A percentile compares a stretch with the other conserved stretches of the same genome.
Evolutionary conservation across 805 yeast species (phyloP).

Genomic region (Metschnikowia cubensis): DNA sequence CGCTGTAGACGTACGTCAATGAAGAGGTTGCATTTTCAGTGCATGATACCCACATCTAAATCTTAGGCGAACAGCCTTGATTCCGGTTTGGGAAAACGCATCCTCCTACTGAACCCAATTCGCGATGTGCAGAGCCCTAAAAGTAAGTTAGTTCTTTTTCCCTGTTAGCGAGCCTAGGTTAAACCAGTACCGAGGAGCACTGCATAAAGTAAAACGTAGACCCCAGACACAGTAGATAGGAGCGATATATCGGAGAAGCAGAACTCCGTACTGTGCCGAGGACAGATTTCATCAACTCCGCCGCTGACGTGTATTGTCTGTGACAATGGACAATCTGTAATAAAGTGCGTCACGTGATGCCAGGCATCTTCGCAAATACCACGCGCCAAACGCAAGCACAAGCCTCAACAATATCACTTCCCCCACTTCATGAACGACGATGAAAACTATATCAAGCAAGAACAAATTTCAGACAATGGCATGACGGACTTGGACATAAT

Average conservation of each 20-base stretch:
- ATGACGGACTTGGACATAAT: background rate
- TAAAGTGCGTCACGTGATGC: constrained; percentile 2
- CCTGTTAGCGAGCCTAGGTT: background rate
- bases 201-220: background rate
- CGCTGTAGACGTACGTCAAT: background rate
- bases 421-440: constrained; percentile 5
- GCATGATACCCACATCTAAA: background rate
- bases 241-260: background rate
- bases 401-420: background rate
- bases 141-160: background rate
- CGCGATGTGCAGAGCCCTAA: background rate
- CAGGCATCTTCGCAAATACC: constrained; percentile 1
- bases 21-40: background rate
- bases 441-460: constrained; percentile 4
- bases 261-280: too few species aligned
- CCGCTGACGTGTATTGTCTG: background rate
- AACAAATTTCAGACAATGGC: background rate
- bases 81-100: background rate
- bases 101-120: background rate
- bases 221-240: background rate
- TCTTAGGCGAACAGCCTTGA: too few species aligned
- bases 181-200: background rate
- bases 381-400: background rate
- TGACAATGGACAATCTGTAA: background rate
- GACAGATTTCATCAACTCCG: background rate